These are phyloP conservation scores for Mallotus nudiflorus DNA, from an alignment of 345 rosid genomes.

Conservation along the genomic window DNA sequence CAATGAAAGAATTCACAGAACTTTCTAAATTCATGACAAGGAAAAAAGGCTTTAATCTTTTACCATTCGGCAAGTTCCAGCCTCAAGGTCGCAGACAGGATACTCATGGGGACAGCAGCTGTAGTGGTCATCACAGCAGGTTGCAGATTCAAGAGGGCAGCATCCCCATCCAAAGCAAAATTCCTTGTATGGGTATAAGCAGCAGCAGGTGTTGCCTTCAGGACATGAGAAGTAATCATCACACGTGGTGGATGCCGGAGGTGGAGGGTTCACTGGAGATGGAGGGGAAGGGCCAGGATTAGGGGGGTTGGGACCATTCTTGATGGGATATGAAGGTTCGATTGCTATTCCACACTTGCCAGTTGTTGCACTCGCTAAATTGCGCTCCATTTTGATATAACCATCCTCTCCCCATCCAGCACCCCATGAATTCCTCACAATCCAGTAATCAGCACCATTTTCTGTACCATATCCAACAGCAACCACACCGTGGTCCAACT, in stretches of 20 bases:
- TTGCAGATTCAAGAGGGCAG: slow-evolving; percentile 37
- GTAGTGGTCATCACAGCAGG: slow-evolving; percentile 32
- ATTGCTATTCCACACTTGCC: slow-evolving; percentile 32
- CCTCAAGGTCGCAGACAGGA: slow-evolving; percentile 31
- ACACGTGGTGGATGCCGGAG: slow-evolving; percentile 21
- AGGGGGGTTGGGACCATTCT: slow-evolving; percentile 30
- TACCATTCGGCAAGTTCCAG: slow-evolving; percentile 31
- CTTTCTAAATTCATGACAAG: background rate
- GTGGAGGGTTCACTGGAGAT: slow-evolving; percentile 31
- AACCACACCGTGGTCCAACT: slow-evolving; percentile 31
- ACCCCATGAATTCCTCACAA: slow-evolving; percentile 35
- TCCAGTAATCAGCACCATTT: slow-evolving; percentile 24
- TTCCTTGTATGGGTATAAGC: slow-evolving; percentile 17
- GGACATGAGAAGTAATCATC: slow-evolving; percentile 32
- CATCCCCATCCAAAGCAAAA: slow-evolving; percentile 36
- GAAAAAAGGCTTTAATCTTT: background rate
- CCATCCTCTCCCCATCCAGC: slow-evolving; percentile 28
- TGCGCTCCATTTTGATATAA: slow-evolving; percentile 32
- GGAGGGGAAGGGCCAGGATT: slow-evolving; percentile 35
- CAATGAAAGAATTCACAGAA: background rate
- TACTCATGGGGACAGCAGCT: slow-evolving; percentile 36
- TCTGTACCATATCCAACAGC: slow-evolving; percentile 32
- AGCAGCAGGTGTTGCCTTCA: slow-evolving; percentile 34
- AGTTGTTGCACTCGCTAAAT: slow-evolving; percentile 19
- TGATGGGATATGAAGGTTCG: slow-evolving; percentile 29